Base-by-base conservation (phyloP, 2,329 filamentous ascomycete species). In the Botrytis squamosa region DNA sequence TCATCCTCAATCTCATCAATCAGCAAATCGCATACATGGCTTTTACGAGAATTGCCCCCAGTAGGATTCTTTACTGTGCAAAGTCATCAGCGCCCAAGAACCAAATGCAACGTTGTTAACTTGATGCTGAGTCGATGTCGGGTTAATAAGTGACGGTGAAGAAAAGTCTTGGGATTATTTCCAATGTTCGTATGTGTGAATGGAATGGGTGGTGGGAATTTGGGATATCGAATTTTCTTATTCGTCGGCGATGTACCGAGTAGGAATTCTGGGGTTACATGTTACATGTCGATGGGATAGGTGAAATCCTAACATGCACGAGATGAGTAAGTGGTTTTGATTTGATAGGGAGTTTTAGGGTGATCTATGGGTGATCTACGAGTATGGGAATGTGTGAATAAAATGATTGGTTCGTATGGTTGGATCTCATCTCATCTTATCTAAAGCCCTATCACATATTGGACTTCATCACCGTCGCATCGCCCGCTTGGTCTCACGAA, bases 371-470 rank as follows among this genome's bases (percentile, higher is more conserved):
- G 52, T 18, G 52, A 57, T 57, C n/a, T 18, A n/a, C n/a, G n/a
- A n/a, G n/a, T n/a, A 40, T n/a, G 25, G 36, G 36, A 60, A 60
- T 36, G 20, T 60, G 42, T 49, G 64, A 10, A 14, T 49, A 8
- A 20, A 36, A n/a, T 52, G 44, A 67, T 68, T 68, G 66, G 49
- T 40, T 42, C 25, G 2, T 8, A 57, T 55, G 38, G 22, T 42
- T 42, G 9, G 25, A 68, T 68, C 66, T 68, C 66, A 68, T 68
- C 66, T 68, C 49, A 68, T 68, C 66, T 68, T 68, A 68, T 68
- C 66, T 57, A 8, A 42, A 68, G 49, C 66, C 46, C 49, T 42
- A 57, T 68, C 36, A 55, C n/a, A 68, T 57, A 55, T 29, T 42
- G 25, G 25, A 55, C 49, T 36, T 14, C 65, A 22, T 68, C 25